A percentile compares a stretch with the other conserved stretches of the same genome.
Evolutionary conservation across 352 stramenopile species (phyloP).

Genomic region (Phytophthora ramorum): DNA sequence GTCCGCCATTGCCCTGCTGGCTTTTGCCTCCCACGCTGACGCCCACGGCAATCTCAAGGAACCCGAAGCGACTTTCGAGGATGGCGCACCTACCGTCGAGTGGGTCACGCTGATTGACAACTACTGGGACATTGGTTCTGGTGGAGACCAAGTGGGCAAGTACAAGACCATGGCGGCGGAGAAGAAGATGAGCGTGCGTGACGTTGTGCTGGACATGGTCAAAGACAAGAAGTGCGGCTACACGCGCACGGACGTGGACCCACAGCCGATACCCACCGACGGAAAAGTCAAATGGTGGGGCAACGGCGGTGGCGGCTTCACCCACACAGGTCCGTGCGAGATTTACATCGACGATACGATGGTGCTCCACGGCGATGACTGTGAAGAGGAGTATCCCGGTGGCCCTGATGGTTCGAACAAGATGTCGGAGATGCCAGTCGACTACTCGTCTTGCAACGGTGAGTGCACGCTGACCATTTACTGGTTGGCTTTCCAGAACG

Average conservation of each 20-base stretch:
- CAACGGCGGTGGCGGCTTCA: constrained; percentile 40
- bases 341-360: constrained; percentile 55
- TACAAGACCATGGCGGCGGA: constrained; percentile 39
- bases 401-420: constrained; percentile 18
- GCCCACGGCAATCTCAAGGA: constrained; percentile 35
- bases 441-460: constrained; percentile 47
- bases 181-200: constrained; percentile 38
- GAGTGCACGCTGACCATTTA: constrained; percentile 54
- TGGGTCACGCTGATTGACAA: constrained; percentile 33
- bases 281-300: constrained; percentile 37
- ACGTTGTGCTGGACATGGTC: too few species aligned
- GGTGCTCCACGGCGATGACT: constrained; percentile 47
- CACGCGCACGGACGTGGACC: constrained; percentile 33
- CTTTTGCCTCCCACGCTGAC: constrained; percentile 9
- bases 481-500: too few species aligned
- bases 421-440: constrained; percentile 39
- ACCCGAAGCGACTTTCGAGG: constrained; percentile 20
- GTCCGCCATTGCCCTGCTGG: constrained; percentile 12
- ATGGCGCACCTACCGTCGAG: constrained; percentile 8
- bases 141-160: constrained; percentile 36
- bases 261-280: constrained; percentile 41
- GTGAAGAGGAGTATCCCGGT: constrained; percentile 40
- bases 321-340: constrained; percentile 47
- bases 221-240: constrained; percentile 42
- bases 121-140: constrained; percentile 41